A percentile compares a stretch with the other conserved stretches of the same genome.
Conservation (phyloP, 306 rosid genomes). For the Morella rubra region DNA sequence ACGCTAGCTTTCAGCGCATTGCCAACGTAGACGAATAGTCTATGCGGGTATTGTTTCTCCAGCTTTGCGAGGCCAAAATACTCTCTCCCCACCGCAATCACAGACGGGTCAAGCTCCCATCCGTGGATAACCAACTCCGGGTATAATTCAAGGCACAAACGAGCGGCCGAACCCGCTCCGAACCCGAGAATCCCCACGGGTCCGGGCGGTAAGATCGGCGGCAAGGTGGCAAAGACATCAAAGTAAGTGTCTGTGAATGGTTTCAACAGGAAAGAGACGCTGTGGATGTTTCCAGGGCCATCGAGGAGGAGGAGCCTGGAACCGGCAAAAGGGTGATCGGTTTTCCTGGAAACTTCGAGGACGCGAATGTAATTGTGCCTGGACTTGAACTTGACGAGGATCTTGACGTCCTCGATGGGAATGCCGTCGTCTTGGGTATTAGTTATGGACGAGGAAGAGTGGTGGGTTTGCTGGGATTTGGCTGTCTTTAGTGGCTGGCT, state of each 20-base stretch:
- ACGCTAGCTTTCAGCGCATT: slow-evolving; percentile 56
- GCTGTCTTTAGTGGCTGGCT: slow-evolving; percentile 1
- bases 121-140: slow-evolving; percentile 58
- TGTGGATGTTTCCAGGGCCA: slow-evolving; percentile 91
- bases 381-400: slow-evolving; percentile 71
- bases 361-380: slow-evolving; percentile 79
- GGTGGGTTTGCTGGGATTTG: slow-evolving; percentile 43
- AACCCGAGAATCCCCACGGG: slow-evolving; percentile 84
- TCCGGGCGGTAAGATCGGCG: slow-evolving; percentile 71
- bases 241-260: slow-evolving; percentile 70
- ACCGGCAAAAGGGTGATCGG: slow-evolving; percentile 86
- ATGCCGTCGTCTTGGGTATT: slow-evolving; percentile 64
- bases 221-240: slow-evolving; percentile 81
- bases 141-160: slow-evolving; percentile 53
- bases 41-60: slow-evolving; percentile 43
- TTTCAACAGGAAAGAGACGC: slow-evolving; percentile 69
- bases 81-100: slow-evolving; percentile 72
- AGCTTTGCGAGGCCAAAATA: slow-evolving; percentile 55
- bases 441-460: slow-evolving; percentile 16
- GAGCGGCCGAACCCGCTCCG: slow-evolving; percentile 81
- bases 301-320: slow-evolving; percentile 87
- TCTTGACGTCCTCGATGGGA: slow-evolving; percentile 59
- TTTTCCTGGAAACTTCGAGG: slow-evolving; percentile 67
- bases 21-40: slow-evolving; percentile 65
- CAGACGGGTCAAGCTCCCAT: slow-evolving; percentile 92